These are phyloP conservation scores for Penicillium sp. DNA, from an alignment of 2,329 filamentous ascomycete genomes.

Conservation along the genomic window DNA sequence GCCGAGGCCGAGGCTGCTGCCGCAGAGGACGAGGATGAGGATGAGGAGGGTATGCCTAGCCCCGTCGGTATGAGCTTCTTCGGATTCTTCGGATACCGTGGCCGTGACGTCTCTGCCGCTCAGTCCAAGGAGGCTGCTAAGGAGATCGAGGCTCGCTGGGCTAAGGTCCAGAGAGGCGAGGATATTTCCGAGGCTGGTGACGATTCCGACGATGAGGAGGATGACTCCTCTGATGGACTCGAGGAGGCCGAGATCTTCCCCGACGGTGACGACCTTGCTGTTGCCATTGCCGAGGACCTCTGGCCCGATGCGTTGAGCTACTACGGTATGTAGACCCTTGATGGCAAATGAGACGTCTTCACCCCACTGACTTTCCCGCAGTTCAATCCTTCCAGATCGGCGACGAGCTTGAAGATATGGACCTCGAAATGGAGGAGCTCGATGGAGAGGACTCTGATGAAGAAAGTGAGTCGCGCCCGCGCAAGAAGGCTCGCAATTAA, in stretches of 20 bases:
- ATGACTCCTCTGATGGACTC: slow-evolving; percentile 63
- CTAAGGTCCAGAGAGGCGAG: slow-evolving; percentile 51
- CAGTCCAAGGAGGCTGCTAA: slow-evolving; percentile 65
- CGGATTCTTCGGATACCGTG: slow-evolving; percentile 80
- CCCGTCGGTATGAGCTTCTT: slow-evolving; percentile 78
- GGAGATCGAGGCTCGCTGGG: slow-evolving; percentile 60
- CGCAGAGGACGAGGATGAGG: slow-evolving; percentile 33
- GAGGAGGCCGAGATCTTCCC: slow-evolving; percentile 80
- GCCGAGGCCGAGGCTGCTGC: slow-evolving; percentile 24
- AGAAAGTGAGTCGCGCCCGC: slow-evolving; percentile 52
- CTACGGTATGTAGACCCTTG: slow-evolving; percentile 66
- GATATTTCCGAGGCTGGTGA: slow-evolving; percentile 46
- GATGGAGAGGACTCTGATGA: slow-evolving; percentile 46
- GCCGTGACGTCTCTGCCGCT: slow-evolving; percentile 66
- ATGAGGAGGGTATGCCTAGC: slow-evolving; percentile 42
- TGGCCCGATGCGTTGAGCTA: slow-evolving; percentile 87
- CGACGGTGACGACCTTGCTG: slow-evolving; percentile 78
- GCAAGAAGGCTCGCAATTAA: slow-evolving; percentile 44
- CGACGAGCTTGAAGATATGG: slow-evolving; percentile 56
- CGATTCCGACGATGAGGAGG: slow-evolving; percentile 52
- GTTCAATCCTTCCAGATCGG: slow-evolving; percentile 71
- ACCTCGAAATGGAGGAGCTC: slow-evolving; percentile 63
- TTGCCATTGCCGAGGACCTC: slow-evolving; percentile 79
- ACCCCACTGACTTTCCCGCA: slow-evolving; percentile 44
- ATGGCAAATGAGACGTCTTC: neutral